Evolutionary conservation across 352 stramenopile species (phyloP).

Genomic region (Globisporangium takayamanum): DNA sequence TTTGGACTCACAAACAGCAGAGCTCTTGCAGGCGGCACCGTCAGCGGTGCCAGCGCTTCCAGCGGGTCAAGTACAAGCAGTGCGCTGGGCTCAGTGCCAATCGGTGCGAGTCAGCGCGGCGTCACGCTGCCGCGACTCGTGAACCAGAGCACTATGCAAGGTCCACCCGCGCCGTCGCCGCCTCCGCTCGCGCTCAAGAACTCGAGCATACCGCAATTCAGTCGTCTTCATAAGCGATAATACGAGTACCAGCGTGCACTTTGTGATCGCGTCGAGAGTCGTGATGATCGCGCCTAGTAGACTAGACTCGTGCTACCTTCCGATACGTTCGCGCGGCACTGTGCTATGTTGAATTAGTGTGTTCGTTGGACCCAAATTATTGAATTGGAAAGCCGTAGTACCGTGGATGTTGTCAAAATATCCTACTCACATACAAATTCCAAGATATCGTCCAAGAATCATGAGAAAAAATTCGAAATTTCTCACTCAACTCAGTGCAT

Average conservation of each 20-base stretch:
- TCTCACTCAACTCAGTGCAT: too few species aligned
- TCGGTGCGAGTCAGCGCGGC: slow-evolving; percentile 3
- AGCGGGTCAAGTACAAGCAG: neutral
- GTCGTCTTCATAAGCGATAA: slow-evolving; percentile 57
- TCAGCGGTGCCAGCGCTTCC: too few species aligned
- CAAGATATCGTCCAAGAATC: too few species aligned
- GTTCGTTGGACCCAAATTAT: too few species aligned
- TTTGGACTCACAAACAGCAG: slow-evolving; percentile 11
- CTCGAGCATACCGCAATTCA: slow-evolving; percentile 46
- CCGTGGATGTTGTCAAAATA: too few species aligned
- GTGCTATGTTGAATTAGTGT: too few species aligned
- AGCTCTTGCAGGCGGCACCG: neutral
- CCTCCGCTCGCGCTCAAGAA: slow-evolving; percentile 31
- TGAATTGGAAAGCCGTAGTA: too few species aligned
- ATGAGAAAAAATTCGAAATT: too few species aligned
- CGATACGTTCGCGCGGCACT: too few species aligned
- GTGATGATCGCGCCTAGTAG: neutral
- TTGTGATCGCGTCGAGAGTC: too few species aligned
- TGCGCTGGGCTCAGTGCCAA: neutral
- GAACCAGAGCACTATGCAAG: slow-evolving; percentile 11
- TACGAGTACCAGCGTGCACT: neutral
- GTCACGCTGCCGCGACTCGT: slow-evolving; percentile 29
- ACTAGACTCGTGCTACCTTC: neutral
- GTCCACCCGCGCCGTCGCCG: slow-evolving; percentile 25
- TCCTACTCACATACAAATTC: too few species aligned